Percentiles rank a stretch among this genome's conserved stretches.
phyloP scores from a whole-genome alignment of 345 rosid species.

The Bruguiera gymnorhiza region DNA sequence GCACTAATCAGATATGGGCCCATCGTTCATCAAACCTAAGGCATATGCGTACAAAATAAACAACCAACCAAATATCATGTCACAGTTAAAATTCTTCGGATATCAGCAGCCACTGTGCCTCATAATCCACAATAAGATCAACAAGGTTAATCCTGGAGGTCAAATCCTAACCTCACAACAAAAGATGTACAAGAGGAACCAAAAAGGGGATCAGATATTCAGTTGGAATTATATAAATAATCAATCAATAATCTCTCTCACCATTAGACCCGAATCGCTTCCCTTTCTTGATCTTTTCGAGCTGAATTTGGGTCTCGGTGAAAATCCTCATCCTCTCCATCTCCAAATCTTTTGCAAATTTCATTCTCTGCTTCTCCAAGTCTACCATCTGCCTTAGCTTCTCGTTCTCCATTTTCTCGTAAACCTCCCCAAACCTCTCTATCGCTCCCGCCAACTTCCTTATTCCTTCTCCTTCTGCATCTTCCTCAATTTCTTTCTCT shows the following conservation, averaged over 20 bases:
- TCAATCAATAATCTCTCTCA: constrained; percentile 21
- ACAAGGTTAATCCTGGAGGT: not conserved
- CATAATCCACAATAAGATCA: constrained; percentile 10
- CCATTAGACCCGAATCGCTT: constrained; percentile 42
- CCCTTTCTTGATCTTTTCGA: constrained; percentile 69
- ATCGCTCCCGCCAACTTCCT: constrained; percentile 64
- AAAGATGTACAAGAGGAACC: constrained; percentile 9
- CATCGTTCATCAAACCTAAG: no score
- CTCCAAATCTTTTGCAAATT: constrained; percentile 89
- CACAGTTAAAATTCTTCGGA: not conserved
- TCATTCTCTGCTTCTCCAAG: constrained; percentile 97
- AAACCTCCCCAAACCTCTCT: constrained; percentile 83
- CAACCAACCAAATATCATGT: no score
- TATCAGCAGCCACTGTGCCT: constrained; percentile 9
- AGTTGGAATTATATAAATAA: not conserved
- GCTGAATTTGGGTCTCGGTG: constrained; percentile 91
- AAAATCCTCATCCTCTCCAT: constrained; percentile 92
- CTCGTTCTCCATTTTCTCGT: constrained; percentile 77
- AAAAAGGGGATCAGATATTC: not conserved
- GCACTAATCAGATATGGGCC: no score
- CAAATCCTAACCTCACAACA: constrained; percentile 20
- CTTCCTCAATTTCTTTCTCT: constrained; percentile 27
- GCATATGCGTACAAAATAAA: no score
- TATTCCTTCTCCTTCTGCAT: constrained; percentile 45
- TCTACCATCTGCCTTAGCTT: constrained; percentile 93